Percentiles rank a stretch among this genome's conserved stretches.
Conservation (phyloP, 768 basidiomycete species). For the Gautieria morchelliformis region DNA sequence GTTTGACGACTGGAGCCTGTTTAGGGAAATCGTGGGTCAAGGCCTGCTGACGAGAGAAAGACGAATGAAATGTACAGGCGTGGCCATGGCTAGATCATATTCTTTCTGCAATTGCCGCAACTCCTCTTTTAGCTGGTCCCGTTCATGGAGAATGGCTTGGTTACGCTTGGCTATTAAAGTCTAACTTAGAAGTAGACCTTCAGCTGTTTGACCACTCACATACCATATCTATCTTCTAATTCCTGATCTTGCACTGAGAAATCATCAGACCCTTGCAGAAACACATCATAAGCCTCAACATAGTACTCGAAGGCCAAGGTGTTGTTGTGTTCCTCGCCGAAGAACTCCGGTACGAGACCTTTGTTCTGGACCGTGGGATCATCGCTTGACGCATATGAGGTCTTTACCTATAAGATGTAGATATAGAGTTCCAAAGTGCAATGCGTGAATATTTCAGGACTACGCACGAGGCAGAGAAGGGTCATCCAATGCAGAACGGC, state of each 20-base stretch:
- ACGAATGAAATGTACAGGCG: constrained; percentile 3
- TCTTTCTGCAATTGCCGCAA: constrained; percentile 47
- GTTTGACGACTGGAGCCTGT: constrained; percentile 56
- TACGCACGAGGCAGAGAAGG: constrained; percentile 69
- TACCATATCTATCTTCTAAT: constrained; percentile 73
- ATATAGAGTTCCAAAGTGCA: not conserved
- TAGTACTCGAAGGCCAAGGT: constrained; percentile 73
- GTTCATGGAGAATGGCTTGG: constrained; percentile 50
- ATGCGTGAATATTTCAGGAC: not conserved
- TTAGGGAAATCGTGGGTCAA: not conserved
- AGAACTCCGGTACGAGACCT: constrained; percentile 57
- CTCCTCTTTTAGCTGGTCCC: constrained; percentile 23
- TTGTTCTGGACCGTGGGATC: constrained; percentile 62
- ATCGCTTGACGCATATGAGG: constrained; percentile 28
- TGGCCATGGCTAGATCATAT: constrained; percentile 34
- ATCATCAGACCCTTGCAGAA: constrained; percentile 58
- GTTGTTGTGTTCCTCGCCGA: constrained; percentile 67
- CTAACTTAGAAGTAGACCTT: constrained; percentile 7
- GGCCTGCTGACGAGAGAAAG: not conserved
- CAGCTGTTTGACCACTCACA: constrained; percentile 12
- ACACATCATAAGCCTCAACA: constrained; percentile 53
- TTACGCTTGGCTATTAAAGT: constrained; percentile 52
- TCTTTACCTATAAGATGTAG: not conserved
- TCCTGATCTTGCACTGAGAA: constrained; percentile 61
- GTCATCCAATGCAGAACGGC: constrained; percentile 92